Base-by-base conservation (phyloP, 768 basidiomycete species). In the Cyclocybe cylindracea region DNA sequence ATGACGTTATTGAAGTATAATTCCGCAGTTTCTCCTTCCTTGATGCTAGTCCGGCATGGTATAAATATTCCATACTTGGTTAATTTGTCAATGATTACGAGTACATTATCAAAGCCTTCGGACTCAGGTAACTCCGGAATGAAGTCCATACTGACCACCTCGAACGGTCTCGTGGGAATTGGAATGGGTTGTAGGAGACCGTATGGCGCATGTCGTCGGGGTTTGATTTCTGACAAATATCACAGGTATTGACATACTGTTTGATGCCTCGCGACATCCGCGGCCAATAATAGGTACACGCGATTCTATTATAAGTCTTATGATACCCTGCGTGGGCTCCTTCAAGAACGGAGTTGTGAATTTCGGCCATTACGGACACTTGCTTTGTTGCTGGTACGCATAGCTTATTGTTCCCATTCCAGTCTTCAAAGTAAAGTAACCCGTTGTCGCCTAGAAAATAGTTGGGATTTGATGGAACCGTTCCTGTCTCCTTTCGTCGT, bases 11-110 rank as follows among this genome's bases (percentile, higher is more conserved):
- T 44, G 42, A 70, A 48, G 46, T 74, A 71, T 1, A 72, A 40
- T 6, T 41, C 19, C 1, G 71, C 69, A 0, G 68, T 62, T 13
- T 68, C 67, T 3, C 36, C 31, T 6, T 72, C 55, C 4, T 56
- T 61, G 24, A 70, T 59, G 0, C 18, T 59, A 5, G 64, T 59
- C 10, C 48, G 46, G 35, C 59, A 52, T 2, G 76, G 73, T 14
- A 78, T 66, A 57, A 79, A 76, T 14, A 71, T 65, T 0, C 57
- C 70, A 56, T 65, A 67, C 50, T 80, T 80, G 3, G 72, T 71
- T 1, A 69, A 50, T 49, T 65, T 61, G 43, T 69, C 67, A 5
- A 77, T 69, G 1, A 78, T 61, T 0, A 73, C 70, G 9, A 70
- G 55, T 0, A 71, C 54, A 29, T 55, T 61, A 45, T 46, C 40